These are phyloP conservation scores for Citrus mangshanensis DNA, from an alignment of 345 rosid species.

Conservation along the genomic window DNA sequence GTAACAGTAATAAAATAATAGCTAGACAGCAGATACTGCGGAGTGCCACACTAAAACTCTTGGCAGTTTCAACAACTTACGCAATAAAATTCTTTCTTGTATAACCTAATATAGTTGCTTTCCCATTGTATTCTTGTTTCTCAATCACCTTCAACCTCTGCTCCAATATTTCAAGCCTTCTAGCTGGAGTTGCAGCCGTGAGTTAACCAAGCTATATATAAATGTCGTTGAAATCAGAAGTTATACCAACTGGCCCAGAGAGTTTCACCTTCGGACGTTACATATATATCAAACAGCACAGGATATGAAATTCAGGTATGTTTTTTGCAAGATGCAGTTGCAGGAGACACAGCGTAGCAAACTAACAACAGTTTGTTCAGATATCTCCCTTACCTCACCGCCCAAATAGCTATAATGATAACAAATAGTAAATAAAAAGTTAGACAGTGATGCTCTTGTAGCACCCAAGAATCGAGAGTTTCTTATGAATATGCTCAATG, in stretches of 20 bases:
- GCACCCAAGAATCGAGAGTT: too few relatives aligned
- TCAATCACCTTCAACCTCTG: too few relatives aligned
- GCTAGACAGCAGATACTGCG: not conserved
- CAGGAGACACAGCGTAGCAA: constrained; percentile 16
- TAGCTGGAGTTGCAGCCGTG: not conserved
- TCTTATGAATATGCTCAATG: not conserved
- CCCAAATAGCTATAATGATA: constrained; percentile 14
- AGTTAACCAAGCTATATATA: not conserved
- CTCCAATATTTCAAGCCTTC: too few relatives aligned
- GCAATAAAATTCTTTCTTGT: not conserved
- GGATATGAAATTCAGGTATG: constrained; percentile 3
- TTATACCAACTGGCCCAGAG: not conserved
- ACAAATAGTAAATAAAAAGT: not conserved
- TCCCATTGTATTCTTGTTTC: too few relatives aligned
- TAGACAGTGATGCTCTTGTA: too few relatives aligned
- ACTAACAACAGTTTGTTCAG: constrained; percentile 15
- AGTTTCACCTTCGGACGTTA: not conserved
- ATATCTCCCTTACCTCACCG: constrained; percentile 24
- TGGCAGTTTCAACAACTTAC: not conserved
- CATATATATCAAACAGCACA: not conserved
- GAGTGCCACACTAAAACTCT: not conserved
- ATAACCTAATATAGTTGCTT: too few relatives aligned
- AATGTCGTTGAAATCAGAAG: not conserved
- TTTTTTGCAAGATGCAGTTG: not conserved
- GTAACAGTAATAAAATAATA: not conserved